Percentiles rank a stretch among this genome's conserved stretches.
These are phyloP conservation scores for Mycosphaerelloides madeirae DNA, from an alignment of 2,329 filamentous ascomycete genomes.

Conservation along the genomic window DNA sequence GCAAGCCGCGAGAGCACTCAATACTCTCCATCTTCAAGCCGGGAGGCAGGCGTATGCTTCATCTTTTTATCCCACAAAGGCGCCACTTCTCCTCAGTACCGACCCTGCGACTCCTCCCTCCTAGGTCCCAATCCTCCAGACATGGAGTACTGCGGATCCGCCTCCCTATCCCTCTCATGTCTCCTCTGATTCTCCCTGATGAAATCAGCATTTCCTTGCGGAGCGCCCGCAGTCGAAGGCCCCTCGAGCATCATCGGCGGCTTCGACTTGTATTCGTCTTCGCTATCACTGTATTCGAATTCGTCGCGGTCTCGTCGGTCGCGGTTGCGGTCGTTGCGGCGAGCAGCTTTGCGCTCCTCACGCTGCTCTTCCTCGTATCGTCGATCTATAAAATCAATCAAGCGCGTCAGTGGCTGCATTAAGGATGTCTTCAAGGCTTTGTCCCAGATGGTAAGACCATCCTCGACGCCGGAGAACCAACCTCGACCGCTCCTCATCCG, in stretches of 20 bases:
- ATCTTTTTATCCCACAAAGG: neutral
- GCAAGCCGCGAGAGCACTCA: no score
- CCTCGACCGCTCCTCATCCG: conserved; percentile 9
- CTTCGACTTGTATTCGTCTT: conserved; percentile 29
- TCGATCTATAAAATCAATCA: conserved; percentile 23
- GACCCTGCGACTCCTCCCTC: conserved; percentile 13
- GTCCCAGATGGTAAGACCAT: conserved; percentile 8
- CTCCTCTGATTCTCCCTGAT: conserved; percentile 24
- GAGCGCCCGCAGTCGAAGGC: conserved; percentile 17
- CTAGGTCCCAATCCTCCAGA: conserved; percentile 23
- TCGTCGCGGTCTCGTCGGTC: conserved; percentile 31
- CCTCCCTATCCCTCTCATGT: conserved; percentile 24
- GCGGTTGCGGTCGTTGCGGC: conserved; percentile 24
- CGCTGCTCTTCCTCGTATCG: conserved; percentile 29
- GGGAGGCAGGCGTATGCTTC: no score
- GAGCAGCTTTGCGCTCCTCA: conserved; percentile 24
- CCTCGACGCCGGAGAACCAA: conserved; percentile 6
- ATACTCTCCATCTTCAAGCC: no score
- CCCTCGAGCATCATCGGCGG: conserved; percentile 33
- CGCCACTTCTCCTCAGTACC: conserved; percentile 1
- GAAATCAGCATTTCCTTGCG: conserved; percentile 23
- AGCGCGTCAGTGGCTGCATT: conserved; percentile 17
- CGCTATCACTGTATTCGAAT: conserved; percentile 32
- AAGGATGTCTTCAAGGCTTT: conserved; percentile 9
- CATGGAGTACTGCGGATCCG: conserved; percentile 23